phyloP scores from a whole-genome alignment of 331 rosid species.

The Malus hybrid region DNA sequence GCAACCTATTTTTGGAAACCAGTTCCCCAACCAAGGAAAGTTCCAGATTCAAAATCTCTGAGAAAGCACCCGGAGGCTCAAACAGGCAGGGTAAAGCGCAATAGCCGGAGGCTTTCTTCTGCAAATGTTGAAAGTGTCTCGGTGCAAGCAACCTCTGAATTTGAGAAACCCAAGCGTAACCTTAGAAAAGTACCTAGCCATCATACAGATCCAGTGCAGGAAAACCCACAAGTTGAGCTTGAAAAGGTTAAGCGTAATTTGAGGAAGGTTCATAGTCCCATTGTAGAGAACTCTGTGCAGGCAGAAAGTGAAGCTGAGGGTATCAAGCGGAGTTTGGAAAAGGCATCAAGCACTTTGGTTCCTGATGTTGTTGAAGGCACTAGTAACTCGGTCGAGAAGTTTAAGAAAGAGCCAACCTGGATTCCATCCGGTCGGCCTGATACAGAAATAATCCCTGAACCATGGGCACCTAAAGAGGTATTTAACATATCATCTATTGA shows the following conservation, averaged over 20 bases:
- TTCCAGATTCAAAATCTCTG: conserved; percentile 48
- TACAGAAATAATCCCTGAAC: conserved; percentile 39
- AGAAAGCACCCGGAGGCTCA: conserved; percentile 66
- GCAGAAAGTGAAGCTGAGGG: conserved; percentile 51
- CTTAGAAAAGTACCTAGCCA: conserved; percentile 56
- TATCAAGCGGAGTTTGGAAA: conserved; percentile 44
- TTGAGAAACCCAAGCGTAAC: conserved; percentile 75
- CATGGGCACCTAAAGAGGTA: conserved; percentile 30
- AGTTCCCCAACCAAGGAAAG: conserved; percentile 64
- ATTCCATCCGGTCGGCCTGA: conserved; percentile 30
- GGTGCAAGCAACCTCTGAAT: conserved; percentile 47
- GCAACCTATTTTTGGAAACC: conserved; percentile 74
- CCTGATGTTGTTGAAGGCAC: conserved; percentile 34
- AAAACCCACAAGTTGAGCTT: conserved; percentile 83
- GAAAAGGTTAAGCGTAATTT: conserved; percentile 94
- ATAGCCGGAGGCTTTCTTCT: conserved; percentile 48
- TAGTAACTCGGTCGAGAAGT: conserved; percentile 35
- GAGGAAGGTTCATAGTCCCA: conserved; percentile 88
- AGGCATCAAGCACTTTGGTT: conserved; percentile 20
- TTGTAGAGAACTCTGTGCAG: conserved; percentile 47
- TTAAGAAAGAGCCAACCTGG: conserved; percentile 39
- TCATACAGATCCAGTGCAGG: conserved; percentile 50
- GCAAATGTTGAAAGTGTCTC: conserved; percentile 44
- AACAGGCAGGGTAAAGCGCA: conserved; percentile 56
- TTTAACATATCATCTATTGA: conserved; percentile 23